Conservation (phyloP, 345 rosid genomes). For the Arabis hirsuta region DNA sequence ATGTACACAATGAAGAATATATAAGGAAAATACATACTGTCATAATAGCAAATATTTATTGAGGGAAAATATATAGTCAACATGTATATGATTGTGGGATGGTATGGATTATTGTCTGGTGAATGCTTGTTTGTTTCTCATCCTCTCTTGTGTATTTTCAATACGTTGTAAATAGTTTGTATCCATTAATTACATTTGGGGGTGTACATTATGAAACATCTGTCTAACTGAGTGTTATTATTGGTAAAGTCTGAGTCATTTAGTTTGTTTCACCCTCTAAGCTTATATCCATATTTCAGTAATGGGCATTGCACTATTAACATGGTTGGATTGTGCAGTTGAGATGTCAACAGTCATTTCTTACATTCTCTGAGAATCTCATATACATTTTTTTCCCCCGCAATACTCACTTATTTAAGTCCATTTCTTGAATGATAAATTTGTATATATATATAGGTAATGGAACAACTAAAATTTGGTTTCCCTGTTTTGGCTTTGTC, state of each 20-base stretch:
- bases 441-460: neutral
- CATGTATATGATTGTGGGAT: conserved; percentile 5
- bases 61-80: too few species aligned
- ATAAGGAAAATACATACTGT: neutral
- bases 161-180: neutral
- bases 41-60: neutral
- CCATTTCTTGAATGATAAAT: neutral
- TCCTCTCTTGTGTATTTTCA: neutral
- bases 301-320: neutral
- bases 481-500: conserved; percentile 30
- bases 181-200: neutral
- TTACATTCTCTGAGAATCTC: conserved; percentile 3
- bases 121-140: conserved; percentile 14
- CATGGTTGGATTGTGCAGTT: conserved; percentile 3
- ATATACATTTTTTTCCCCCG: neutral
- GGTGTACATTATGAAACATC: conserved; percentile 1
- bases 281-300: neutral
- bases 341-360: neutral
- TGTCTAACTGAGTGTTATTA: neutral
- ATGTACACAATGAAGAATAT: neutral
- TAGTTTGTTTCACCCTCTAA: conserved; percentile 16
- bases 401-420: neutral
- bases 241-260: neutral
- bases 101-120: neutral
- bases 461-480: conserved; percentile 7